A percentile compares a stretch with the other conserved stretches of the same genome.
phyloP scores from a whole-genome alignment of 1,139 yeast species.

The Yamadazyma aaseri region DNA sequence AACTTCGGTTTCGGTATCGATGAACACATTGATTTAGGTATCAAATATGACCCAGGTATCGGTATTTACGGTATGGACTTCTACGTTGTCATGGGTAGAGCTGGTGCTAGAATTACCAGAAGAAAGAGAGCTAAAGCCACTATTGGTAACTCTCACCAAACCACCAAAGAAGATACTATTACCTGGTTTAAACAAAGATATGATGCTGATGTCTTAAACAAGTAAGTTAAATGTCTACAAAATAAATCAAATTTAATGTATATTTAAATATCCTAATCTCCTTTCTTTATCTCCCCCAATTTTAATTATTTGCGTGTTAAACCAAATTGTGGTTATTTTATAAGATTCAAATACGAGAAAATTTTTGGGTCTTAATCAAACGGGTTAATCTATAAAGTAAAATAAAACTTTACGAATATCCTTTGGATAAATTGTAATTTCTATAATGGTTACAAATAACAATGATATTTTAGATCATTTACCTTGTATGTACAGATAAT shows the following conservation, averaged over 20 bases:
- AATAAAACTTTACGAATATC: no score
- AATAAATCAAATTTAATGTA: constrained; percentile 3
- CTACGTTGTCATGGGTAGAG: constrained; percentile 99
- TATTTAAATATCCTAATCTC: background rate
- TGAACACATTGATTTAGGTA: constrained; percentile 99
- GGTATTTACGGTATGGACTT: constrained; percentile 99
- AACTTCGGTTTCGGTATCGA: constrained; percentile 99
- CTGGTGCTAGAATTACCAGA: constrained; percentile 98
- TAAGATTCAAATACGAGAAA: background rate
- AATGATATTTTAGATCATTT: constrained; percentile 33
- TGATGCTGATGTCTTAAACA: constrained; percentile 96
- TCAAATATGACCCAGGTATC: constrained; percentile 99
- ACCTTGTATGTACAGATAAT: constrained; percentile 20
- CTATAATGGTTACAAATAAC: constrained; percentile 25
- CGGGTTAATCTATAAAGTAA: no score
- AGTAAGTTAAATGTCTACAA: constrained; percentile 41
- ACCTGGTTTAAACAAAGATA: constrained; percentile 99
- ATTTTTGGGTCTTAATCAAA: background rate
- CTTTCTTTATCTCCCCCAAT: background rate
- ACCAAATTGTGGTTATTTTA: no score
- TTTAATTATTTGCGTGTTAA: background rate
- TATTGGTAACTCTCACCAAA: constrained; percentile 92
- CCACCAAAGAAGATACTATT: constrained; percentile 91
- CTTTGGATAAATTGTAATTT: no score
- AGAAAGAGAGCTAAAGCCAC: constrained; percentile 94